Evolutionary conservation across 139 green algal species (phyloP).

Genomic region (Chloropicon primus): DNA sequence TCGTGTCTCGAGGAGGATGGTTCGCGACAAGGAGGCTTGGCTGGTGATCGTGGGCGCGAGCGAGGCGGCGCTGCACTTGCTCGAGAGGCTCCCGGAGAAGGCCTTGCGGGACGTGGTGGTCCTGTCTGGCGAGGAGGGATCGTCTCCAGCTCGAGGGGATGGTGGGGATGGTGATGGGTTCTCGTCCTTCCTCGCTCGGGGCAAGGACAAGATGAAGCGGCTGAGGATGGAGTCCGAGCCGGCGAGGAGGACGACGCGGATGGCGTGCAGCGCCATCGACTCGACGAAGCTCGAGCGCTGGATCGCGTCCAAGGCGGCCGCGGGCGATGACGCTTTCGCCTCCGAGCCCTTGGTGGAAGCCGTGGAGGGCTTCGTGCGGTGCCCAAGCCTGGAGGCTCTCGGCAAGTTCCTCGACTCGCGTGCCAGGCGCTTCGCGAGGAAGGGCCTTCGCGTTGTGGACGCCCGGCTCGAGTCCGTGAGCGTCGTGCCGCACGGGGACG

Average conservation of each 20-base stretch:
- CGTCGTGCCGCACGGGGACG: no score
- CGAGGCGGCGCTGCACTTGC: not conserved
- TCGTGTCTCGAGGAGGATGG: no score
- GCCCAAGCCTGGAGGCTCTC: not conserved
- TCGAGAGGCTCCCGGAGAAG: not conserved
- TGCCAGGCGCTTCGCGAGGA: not conserved
- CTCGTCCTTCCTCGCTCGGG: not conserved
- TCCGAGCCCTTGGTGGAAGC: not conserved
- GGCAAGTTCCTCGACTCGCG: not conserved
- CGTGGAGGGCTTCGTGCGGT: not conserved
- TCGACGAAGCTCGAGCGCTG: not conserved
- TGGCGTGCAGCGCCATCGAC: not conserved
- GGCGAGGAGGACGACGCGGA: not conserved
- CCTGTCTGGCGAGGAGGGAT: not conserved
- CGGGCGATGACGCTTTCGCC: not conserved
- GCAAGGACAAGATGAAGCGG: not conserved
- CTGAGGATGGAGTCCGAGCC: not conserved
- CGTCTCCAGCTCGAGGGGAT: no score
- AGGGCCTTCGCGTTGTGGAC: not conserved
- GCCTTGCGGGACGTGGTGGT: not conserved
- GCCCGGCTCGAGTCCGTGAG: no score
- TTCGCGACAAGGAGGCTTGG: no score
- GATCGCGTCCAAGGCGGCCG: not conserved
- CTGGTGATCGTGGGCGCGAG: not conserved
- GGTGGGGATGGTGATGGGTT: no score